Evolutionary conservation across 1,284 basidiomycete species (phyloP), one percentile per base, ranked within the genome.

Genomic region (Xanthoconium separans): DNA sequence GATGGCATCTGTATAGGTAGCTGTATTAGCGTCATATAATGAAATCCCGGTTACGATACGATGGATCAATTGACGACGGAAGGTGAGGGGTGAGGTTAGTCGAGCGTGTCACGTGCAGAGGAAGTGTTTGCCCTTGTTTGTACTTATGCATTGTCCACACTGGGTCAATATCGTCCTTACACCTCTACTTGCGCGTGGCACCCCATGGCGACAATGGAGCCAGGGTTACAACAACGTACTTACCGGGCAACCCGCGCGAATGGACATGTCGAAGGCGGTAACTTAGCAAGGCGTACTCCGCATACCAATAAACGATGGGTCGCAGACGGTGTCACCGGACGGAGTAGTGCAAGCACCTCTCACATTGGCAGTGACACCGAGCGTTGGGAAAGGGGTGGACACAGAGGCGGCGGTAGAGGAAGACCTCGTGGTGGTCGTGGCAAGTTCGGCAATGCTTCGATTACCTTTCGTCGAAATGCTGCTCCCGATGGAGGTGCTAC

Each of bases 271-370:
- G 67, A 70, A 3, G 53, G 53, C 20, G 52, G 53, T 37, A 52
- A 47, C 29, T 20, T 43, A 22, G 50, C 60, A 34, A 60, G 71
- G 27, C 61, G 67, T 41, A 40, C 61, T 33, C 66, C 66, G 33
- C 72, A 71, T 41, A 63, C 75, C 50, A 84, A 84, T 70, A 82
- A 75, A 57, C 79, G 80, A 48, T 84, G 84, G 84, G 71, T 77
- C 12, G 72, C 79, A 5, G 70, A 72, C 68, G 73, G 57, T 59
- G 65, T 66, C 44, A 60, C 68, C 41, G 65, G 70, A 36, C 62
- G 69, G 56, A 72, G 65, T 57, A 62, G 67, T n/a, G 58, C 66
- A 47, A 72, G 59, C 45, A 72, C 72, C 2, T 70, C 73, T 6
- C 66, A 70, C 50, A 61, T 70, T 56, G 64, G 62, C 27, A 60